A percentile compares a stretch with the other conserved stretches of the same genome.
Evolutionary conservation across 805 yeast species (phyloP).

Genomic region (Ogataea pini): DNA sequence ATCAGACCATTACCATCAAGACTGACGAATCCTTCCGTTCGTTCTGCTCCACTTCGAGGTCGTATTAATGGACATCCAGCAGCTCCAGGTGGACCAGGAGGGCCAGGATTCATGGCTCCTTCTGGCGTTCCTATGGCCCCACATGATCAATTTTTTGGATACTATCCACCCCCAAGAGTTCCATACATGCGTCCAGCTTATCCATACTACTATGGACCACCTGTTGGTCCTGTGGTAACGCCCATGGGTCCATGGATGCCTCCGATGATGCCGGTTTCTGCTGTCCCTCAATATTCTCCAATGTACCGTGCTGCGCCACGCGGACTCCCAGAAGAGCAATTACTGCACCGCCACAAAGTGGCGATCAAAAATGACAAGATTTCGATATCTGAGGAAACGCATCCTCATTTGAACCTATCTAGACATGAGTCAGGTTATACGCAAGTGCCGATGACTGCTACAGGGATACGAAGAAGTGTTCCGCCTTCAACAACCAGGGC

Average conservation of each 20-base stretch:
- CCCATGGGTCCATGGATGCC: slow-evolving; percentile 4
- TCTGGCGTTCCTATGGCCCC: background rate
- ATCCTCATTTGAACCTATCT: background rate
- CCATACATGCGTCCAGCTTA: slow-evolving; percentile 1
- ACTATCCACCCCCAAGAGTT: background rate
- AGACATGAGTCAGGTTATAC: background rate
- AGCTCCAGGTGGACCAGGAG: background rate
- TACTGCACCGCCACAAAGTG: slow-evolving; percentile 11
- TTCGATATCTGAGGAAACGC: slow-evolving; percentile 10
- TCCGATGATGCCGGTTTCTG: background rate
- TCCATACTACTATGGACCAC: slow-evolving; percentile 6
- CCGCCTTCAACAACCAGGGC: background rate
- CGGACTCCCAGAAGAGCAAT: background rate
- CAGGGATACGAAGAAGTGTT: background rate
- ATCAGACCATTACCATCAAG: slow-evolving; percentile 10
- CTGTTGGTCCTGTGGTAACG: background rate
- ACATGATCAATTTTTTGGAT: background rate
- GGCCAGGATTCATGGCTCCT: background rate
- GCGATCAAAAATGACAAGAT: slow-evolving; percentile 9
- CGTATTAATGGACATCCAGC: background rate
- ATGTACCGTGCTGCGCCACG: slow-evolving; percentile 3
- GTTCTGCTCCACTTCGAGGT: slow-evolving; percentile 21
- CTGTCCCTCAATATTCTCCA: background rate
- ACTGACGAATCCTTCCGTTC: slow-evolving; percentile 11
- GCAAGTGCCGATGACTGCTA: background rate